These are phyloP conservation scores for Polysphondylium violaceum DNA, from an alignment of 78 protist species.

Conservation along the genomic window DNA sequence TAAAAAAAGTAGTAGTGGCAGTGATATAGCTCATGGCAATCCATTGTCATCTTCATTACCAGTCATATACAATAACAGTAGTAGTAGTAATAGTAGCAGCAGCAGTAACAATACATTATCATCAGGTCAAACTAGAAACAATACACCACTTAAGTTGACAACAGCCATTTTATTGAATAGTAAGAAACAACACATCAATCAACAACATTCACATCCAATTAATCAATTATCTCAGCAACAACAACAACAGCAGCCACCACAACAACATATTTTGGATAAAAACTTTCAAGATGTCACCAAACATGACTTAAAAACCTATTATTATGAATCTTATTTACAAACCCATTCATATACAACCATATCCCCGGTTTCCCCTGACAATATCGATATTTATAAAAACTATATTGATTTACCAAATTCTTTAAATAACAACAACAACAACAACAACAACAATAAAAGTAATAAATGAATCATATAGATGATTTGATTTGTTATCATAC, in stretches of 20 bases:
- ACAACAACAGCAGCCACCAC: no score
- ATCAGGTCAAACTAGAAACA: no score
- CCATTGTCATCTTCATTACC: neutral
- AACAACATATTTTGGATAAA: no score
- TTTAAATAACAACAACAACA: neutral
- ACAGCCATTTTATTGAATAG: no score
- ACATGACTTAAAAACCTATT: slow-evolving; percentile 27
- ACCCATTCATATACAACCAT: neutral
- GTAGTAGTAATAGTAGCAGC: no score
- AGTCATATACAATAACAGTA: no score
- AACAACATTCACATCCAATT: neutral
- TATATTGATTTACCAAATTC: neutral
- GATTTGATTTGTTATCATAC: neutral
- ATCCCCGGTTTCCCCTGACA: slow-evolving; percentile 6
- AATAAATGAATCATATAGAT: neutral
- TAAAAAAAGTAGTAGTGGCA: no score
- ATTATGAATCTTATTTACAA: slow-evolving; percentile 44
- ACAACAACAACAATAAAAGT: neutral
- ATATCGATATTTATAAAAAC: slow-evolving; percentile 3
- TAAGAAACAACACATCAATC: neutral
- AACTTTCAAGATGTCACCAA: slow-evolving; percentile 19
- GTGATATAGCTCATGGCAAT: no score
- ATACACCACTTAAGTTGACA: no score
- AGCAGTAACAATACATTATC: no score
- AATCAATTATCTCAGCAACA: neutral